Evolutionary conservation across 2,329 filamentous ascomycete species (phyloP), one percentile per base, ranked within the genome.

Genomic region (Elsinoe ampelina): DNA sequence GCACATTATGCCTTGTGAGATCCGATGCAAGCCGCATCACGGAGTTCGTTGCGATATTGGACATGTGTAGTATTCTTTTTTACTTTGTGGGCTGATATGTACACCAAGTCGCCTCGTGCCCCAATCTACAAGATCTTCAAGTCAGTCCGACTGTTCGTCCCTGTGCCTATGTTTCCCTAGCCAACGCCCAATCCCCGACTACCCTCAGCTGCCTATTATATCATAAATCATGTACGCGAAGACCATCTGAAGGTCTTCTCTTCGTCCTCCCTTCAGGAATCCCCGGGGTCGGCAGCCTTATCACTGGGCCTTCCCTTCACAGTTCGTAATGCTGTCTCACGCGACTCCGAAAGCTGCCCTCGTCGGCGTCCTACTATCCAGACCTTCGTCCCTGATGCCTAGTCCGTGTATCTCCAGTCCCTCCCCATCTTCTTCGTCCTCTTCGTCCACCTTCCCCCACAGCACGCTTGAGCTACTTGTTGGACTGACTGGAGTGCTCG

Each of bases 351-450:
- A 56, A 2, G 54, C 54, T 13, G 47, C 54, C 32, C 41, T 47
- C 5, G 54, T 56, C n/a, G 54, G 54, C 15, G 54, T 56, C 22
- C 54, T 8, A 13, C 48, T 34, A n/a, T 38, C 48, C 32, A 52
- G n/a, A 22, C 35, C 26, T 17, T 56, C 54, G 13, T 56, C 54
- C 41, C 54, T 56, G 26, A 56, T 56, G 5, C 54, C 54, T 19
- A 56, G 15, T 32, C 54, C 54, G 19, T 56, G 54, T 22, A 56
- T 56, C 41, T 56, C 54, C 41, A 56, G 22, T 17, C 54, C 38
- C 10, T 41, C 41, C 5, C 32, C 52, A 10, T 55, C 52, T 20
- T 56, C 54, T 19, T 56, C 39, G 10, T 56, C 54, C 42, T 56
- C 54, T 32, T 38, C 54, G 8, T 56, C 39, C 26, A 52, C 48